phyloP scores from a whole-genome alignment of 352 stramenopile genomes.

The Chrysophaeum taylorii region DNA sequence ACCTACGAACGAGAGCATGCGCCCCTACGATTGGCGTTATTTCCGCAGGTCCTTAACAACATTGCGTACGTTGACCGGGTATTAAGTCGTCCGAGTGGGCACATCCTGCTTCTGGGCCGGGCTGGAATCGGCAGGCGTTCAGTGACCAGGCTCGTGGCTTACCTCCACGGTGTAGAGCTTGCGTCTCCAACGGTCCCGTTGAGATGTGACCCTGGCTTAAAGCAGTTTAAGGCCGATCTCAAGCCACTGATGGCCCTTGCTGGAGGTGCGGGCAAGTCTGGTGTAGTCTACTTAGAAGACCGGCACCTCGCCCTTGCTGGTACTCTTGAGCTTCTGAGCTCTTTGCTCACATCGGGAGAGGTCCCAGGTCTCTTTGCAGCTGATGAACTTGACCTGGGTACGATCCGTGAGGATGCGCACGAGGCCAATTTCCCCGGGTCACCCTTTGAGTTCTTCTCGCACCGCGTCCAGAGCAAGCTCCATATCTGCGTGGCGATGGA shows the following conservation, averaged over 20 bases:
- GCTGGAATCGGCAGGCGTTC: conserved; percentile 71
- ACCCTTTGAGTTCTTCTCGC: conserved; percentile 82
- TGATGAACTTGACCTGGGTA: no score
- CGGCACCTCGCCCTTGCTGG: conserved; percentile 73
- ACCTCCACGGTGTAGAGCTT: conserved; percentile 79
- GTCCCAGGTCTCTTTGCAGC: conserved; percentile 80
- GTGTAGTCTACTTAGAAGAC: conserved; percentile 80
- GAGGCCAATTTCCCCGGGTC: no score
- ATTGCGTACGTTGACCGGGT: conserved; percentile 73
- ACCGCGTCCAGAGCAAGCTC: conserved; percentile 68
- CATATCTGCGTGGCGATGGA: conserved; percentile 65
- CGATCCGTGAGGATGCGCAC: no score
- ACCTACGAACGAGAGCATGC: conserved; percentile 87
- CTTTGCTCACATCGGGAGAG: conserved; percentile 72
- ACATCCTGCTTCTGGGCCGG: conserved; percentile 72
- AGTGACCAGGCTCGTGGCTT: conserved; percentile 61
- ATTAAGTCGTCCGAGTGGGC: conserved; percentile 62
- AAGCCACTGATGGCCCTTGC: conserved; percentile 60
- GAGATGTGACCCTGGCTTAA: no score
- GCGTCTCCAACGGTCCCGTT: no score
- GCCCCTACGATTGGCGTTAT: conserved; percentile 80
- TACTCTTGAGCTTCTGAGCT: conserved; percentile 81
- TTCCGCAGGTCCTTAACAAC: conserved; percentile 78
- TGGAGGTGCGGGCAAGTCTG: conserved; percentile 56
- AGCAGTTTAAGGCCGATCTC: conserved; percentile 63